Conservation (phyloP, 2,329 filamentous ascomycete species). For the Phyllosticta citriasiana region DNA sequence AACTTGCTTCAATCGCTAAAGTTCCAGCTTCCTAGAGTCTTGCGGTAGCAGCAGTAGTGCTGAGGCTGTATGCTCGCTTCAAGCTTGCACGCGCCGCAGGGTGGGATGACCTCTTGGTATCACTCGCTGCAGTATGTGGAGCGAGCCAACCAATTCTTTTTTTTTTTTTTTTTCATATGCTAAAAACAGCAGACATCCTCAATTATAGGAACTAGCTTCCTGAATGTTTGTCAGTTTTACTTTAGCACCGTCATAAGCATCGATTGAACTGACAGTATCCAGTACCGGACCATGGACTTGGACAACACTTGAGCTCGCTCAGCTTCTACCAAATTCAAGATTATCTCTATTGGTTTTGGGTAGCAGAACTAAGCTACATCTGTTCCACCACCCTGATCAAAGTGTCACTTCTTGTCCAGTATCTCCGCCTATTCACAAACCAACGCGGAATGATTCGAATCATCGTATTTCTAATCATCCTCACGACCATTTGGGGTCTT, state of each 20-base stretch:
- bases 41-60: not conserved
- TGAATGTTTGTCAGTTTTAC: conserved; percentile 22
- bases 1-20: not conserved
- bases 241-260: not conserved
- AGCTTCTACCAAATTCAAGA: conserved; percentile 14
- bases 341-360: conserved; percentile 26
- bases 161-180: not conserved
- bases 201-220: conserved; percentile 19
- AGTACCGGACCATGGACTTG: conserved; percentile 26
- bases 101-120: conserved; percentile 27
- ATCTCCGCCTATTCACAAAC: conserved; percentile 24
- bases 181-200: conserved; percentile 15
- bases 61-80: not conserved
- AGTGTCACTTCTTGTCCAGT: conserved; percentile 28
- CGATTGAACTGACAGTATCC: conserved; percentile 8
- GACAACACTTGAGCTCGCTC: conserved; percentile 20
- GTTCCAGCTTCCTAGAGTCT: not conserved
- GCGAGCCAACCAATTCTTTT: not conserved
- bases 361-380: conserved; percentile 22
- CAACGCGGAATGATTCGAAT: conserved; percentile 14
- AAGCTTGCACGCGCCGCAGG: conserved; percentile 19
- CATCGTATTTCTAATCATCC: conserved; percentile 16
- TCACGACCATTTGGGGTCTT: conserved; percentile 22
- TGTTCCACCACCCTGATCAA: conserved; percentile 26
- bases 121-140: conserved; percentile 18